Evolutionary conservation across 202 grass and related monocot species (phyloP).

Genomic region (Schoenoplectus tabernaemontani): DNA sequence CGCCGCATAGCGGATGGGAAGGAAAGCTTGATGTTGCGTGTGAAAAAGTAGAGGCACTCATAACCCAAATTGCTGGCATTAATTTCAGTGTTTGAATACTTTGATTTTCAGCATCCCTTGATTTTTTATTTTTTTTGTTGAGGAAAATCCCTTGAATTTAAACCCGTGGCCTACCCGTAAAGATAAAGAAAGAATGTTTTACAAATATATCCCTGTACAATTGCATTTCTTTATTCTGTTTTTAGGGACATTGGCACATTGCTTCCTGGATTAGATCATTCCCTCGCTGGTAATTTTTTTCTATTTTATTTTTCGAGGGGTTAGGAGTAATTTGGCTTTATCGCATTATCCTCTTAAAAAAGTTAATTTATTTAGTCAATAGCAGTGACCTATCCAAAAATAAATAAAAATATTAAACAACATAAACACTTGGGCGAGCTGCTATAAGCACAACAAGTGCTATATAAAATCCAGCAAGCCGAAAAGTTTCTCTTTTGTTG

Average conservation of each 20-base stretch:
- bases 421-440: too few species aligned
- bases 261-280: not conserved
- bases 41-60: not conserved
- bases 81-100: slow-evolving; percentile 14
- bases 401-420: too few species aligned
- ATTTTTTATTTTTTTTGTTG: not conserved
- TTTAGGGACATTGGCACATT: not conserved
- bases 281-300: not conserved
- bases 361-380: not conserved
- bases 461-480: not conserved
- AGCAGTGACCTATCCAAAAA: not conserved
- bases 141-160: slow-evolving; percentile 30
- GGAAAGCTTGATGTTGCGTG: slow-evolving; percentile 7
- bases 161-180: slow-evolving; percentile 25
- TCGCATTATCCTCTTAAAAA: not conserved
- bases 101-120: not conserved
- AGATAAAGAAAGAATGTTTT: not conserved
- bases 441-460: not conserved
- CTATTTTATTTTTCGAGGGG: not conserved
- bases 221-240: too few species aligned
- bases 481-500: slow-evolving; percentile 1
- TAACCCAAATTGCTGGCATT: not conserved
- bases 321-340: not conserved
- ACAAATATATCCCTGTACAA: not conserved
- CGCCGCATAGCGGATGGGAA: not conserved